phyloP scores from a whole-genome alignment of 768 basidiomycete genomes.

The Hypholoma fasciculare region DNA sequence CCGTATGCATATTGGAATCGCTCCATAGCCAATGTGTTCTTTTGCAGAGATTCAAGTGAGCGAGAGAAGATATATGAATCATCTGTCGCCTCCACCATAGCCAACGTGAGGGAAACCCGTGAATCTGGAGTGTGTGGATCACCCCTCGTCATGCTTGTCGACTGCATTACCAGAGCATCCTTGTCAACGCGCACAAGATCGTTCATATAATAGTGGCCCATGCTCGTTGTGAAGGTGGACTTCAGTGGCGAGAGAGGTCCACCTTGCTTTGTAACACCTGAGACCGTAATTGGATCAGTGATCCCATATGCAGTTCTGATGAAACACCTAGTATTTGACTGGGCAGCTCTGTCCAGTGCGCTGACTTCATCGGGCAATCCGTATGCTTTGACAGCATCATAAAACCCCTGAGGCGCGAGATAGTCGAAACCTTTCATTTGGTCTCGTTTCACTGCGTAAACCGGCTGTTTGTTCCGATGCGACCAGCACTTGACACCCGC shows the following conservation, averaged over 20 bases:
- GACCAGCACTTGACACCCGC: constrained; percentile 19
- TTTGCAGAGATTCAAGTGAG: neutral
- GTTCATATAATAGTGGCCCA: constrained; percentile 1
- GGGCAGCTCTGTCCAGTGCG: constrained; percentile 25
- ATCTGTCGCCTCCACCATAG: constrained; percentile 13
- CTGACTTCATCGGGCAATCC: constrained; percentile 22
- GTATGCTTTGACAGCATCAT: constrained; percentile 29
- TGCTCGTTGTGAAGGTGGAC: constrained; percentile 11
- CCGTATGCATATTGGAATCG: constrained; percentile 25
- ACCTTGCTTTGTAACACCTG: constrained; percentile 28
- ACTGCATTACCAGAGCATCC: neutral
- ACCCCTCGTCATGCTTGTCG: neutral
- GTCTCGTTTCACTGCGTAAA: constrained; percentile 24
- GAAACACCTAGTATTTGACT: constrained; percentile 11
- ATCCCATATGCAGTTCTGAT: constrained; percentile 27
- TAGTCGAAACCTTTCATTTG: constrained; percentile 33
- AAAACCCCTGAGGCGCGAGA: constrained; percentile 27
- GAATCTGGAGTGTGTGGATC: neutral
- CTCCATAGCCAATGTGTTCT: constrained; percentile 7
- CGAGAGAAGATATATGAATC: constrained; percentile 9
- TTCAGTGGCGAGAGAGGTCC: constrained; percentile 13
- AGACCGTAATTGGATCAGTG: constrained; percentile 18
- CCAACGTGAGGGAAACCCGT: neutral
- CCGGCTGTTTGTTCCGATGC: constrained; percentile 5
- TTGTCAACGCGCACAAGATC: neutral